phyloP scores from a whole-genome alignment of 78 protist genomes.

The Kipferlia bialata region DNA sequence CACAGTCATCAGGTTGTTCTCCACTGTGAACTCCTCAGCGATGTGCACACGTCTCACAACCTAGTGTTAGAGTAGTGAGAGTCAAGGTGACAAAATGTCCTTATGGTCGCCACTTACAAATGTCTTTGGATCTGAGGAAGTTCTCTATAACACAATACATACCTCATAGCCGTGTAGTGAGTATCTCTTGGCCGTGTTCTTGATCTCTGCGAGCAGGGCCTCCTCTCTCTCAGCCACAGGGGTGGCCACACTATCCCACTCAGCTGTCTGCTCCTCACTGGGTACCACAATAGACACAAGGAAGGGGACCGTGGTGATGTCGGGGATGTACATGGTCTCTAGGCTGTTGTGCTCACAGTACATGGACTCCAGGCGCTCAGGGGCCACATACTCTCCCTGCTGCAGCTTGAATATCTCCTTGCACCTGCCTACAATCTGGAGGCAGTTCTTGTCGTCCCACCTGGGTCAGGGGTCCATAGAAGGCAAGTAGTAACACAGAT shows the following conservation, averaged over 20 bases:
- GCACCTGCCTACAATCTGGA: neutral
- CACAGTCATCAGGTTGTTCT: neutral
- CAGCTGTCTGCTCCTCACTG: neutral
- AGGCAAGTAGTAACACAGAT: too few relatives aligned
- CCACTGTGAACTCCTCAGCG: neutral
- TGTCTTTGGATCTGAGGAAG: too few relatives aligned
- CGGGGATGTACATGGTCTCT: neutral
- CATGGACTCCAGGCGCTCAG: neutral
- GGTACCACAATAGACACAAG: neutral
- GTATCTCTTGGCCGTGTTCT: too few relatives aligned
- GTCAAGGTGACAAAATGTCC: too few relatives aligned
- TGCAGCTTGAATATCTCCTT: neutral
- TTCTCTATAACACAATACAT: too few relatives aligned
- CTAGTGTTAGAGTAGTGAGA: too few relatives aligned
- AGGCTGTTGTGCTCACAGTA: neutral
- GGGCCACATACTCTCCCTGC: constrained; percentile 4
- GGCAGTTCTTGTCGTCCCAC: neutral
- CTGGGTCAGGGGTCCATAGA: too few relatives aligned
- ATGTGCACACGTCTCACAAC: too few relatives aligned
- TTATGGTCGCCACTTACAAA: too few relatives aligned
- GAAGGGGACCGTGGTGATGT: neutral
- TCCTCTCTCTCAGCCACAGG: neutral
- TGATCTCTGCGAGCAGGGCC: neutral
- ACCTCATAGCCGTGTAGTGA: too few relatives aligned
- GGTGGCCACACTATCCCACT: neutral